phyloP scores from a whole-genome alignment of 2,329 filamentous ascomycete genomes.

The Penicillium sp. region DNA sequence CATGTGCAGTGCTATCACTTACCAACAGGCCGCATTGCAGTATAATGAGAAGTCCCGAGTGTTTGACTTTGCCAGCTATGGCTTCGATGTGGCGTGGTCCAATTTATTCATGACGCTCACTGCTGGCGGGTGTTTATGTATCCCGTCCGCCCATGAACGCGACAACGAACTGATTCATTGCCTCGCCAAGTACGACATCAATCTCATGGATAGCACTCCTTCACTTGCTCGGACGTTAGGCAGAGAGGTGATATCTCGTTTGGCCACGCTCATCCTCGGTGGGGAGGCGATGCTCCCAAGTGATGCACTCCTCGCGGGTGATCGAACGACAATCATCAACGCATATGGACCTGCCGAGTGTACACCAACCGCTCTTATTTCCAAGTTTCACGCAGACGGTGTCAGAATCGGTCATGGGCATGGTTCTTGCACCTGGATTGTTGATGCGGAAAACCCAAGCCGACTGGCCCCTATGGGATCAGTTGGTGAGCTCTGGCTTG shows the following conservation, averaged over 20 bases:
- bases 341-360: slow-evolving; percentile 11
- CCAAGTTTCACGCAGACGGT: not conserved
- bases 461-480: slow-evolving; percentile 5
- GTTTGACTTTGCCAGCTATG: slow-evolving; percentile 2
- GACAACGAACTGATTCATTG: slow-evolving; percentile 39
- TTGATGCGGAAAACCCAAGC: not conserved
- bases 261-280: not conserved
- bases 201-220: not conserved
- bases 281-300: not conserved
- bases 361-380: not conserved
- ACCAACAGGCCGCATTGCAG: not conserved
- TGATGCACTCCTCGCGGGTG: not conserved
- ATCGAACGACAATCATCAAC: not conserved
- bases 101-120: slow-evolving; percentile 1
- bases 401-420: not conserved
- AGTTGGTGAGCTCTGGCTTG: slow-evolving; percentile 6
- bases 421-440: slow-evolving; percentile 2
- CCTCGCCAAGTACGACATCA: not conserved
- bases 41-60: not conserved
- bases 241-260: not conserved
- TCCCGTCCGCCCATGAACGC: slow-evolving; percentile 6
- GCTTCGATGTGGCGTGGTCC: slow-evolving; percentile 3
- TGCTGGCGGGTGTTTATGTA: slow-evolving; percentile 8
- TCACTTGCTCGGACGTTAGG: not conserved
- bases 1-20: not conserved